Evolutionary conservation across 108 stramenopile species (phyloP).

Genomic region (Cyclotella baltica): DNA sequence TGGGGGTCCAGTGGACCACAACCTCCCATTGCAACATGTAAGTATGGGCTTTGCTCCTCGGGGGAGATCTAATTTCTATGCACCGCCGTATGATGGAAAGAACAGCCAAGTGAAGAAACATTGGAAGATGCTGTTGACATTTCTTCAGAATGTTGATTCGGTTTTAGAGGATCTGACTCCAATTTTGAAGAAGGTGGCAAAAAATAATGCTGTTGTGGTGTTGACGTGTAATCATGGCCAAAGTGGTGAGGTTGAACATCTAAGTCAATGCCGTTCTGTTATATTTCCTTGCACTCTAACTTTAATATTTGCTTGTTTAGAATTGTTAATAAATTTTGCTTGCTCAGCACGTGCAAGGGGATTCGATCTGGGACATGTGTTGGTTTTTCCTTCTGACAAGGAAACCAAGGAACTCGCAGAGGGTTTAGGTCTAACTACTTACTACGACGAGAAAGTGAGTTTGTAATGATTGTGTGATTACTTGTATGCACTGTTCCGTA

Average conservation of each 20-base stretch:
- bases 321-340: slow-evolving; percentile 63
- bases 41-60: slow-evolving; percentile 54
- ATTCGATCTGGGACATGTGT: slow-evolving; percentile 59
- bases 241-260: slow-evolving; percentile 7
- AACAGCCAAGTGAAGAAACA: slow-evolving; percentile 38
- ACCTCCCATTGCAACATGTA: slow-evolving; percentile 54
- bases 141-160: slow-evolving; percentile 53
- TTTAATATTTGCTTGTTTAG: neutral
- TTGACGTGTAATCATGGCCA: slow-evolving; percentile 62
- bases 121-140: slow-evolving; percentile 57
- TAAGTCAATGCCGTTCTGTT: neutral
- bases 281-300: neutral
- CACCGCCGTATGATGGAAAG: slow-evolving; percentile 41
- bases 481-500: no score
- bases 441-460: slow-evolving; percentile 77
- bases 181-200: slow-evolving; percentile 55
- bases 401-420: slow-evolving; percentile 79
- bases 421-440: slow-evolving; percentile 72
- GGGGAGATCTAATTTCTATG: slow-evolving; percentile 46
- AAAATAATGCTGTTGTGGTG: slow-evolving; percentile 61
- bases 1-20: slow-evolving; percentile 27
- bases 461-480: no score
- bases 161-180: slow-evolving; percentile 50
- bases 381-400: slow-evolving; percentile 83
- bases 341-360: slow-evolving; percentile 59